Base-by-base conservation (phyloP, 345 rosid genomes). In the Murraya koenigii region DNA sequence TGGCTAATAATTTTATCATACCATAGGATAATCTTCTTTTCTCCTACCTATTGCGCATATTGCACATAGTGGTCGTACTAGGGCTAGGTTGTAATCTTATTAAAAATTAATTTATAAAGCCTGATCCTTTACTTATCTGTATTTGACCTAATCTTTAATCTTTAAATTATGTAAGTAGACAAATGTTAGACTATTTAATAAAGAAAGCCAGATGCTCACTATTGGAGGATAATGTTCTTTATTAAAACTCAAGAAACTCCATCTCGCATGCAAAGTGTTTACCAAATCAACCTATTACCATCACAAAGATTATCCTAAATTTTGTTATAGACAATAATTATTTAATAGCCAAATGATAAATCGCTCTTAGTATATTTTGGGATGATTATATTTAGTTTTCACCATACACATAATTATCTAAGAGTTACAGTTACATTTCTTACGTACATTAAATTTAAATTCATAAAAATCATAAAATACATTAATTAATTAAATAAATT, bases 161-260 rank as follows among this genome's bases (percentile, higher is more conserved):
- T n/a, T 32, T 39, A 66, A 66, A 64, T 10, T 38, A 58, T 56
- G 55, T 13, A 33, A 44, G 8, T 33, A 52, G 63, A 26, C 1
- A 65, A 77, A 26, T 52, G 26, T 41, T 9, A 56, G 28, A 32
- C 3, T 19, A 47, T 70, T 7, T 70, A 30, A 25, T 49, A 28
- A n/a, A 33, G 15, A 63, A 75, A 64, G 49, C 14, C 58, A 23
- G 54, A 25, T 15, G 26, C 26, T 62, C 55, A 49, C 33, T 28
- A 20, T 15, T 80, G 52, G 67, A 75, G 58, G 76, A 80, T 52
- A 75, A 54, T 28, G 30, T 80, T 80, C 3, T 80, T 75, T 80
- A 75, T 36, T 28, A 41, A 19, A 19, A 7, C n/a, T 41, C 22
- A 26, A 23, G 22, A 28, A 74, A 26, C 28, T 2, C 60, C 20